Conservation (phyloP, 768 basidiomycete species). For the Pseudohyphozyma bogoriensis region DNA sequence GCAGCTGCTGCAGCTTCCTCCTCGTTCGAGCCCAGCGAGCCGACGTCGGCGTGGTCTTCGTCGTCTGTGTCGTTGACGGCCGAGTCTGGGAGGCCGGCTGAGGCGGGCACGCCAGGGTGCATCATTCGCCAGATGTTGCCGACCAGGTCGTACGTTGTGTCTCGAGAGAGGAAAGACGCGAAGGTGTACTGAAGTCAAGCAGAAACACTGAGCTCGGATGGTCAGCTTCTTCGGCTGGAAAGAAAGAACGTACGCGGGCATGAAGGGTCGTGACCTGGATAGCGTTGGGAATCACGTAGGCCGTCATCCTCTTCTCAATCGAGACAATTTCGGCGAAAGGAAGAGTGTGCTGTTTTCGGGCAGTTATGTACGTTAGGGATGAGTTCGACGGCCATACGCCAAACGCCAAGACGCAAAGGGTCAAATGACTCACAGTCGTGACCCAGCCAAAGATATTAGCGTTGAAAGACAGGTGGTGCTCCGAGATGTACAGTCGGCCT, state of each 20-base stretch:
- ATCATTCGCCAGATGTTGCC: constrained; percentile 90
- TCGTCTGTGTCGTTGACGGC: constrained; percentile 4
- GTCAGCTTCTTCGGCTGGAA: background rate
- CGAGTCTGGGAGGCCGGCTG: constrained; percentile 30
- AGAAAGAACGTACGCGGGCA: constrained; percentile 36
- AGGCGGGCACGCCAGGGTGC: constrained; percentile 52
- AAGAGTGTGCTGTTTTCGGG: constrained; percentile 55
- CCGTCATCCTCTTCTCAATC: constrained; percentile 95
- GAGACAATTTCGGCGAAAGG: constrained; percentile 75
- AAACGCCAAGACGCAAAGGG: background rate
- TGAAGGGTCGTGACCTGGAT: constrained; percentile 77
- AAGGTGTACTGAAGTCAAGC: constrained; percentile 87
- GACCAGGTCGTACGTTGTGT: constrained; percentile 92
- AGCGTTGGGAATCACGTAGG: constrained; percentile 93
- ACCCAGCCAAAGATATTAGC: constrained; percentile 99
- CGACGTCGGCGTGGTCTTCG: constrained; percentile 20
- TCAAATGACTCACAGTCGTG: constrained; percentile 79
- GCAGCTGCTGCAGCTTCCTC: too few species aligned
- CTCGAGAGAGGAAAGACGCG: constrained; percentile 89
- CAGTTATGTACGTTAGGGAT: background rate
- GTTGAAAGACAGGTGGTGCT: constrained; percentile 98
- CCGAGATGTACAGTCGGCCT: constrained; percentile 90
- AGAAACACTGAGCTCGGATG: background rate
- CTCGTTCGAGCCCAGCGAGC: constrained; percentile 21
- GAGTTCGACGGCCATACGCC: background rate